Conservation (phyloP, 345 rosid genomes). For the Schrenkiella parvula region DNA sequence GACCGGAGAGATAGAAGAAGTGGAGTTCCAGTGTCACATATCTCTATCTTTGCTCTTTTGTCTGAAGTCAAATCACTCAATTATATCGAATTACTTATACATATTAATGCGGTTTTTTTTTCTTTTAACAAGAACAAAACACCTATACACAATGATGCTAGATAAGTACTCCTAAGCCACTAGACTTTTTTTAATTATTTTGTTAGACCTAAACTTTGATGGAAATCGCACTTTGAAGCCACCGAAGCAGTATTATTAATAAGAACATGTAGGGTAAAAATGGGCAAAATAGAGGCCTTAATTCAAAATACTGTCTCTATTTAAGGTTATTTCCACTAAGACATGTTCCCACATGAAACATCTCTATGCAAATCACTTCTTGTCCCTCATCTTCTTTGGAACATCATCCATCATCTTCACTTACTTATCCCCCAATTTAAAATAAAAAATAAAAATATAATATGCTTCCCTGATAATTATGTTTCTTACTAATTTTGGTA, state of each 20-base stretch:
- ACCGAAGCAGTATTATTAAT: conserved; percentile 15
- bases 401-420: conserved; percentile 23
- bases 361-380: conserved; percentile 29
- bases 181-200: neutral
- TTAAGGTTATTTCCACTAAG: conserved; percentile 31
- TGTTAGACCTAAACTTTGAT: neutral
- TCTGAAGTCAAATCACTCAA: conserved; percentile 31
- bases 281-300: conserved; percentile 10
- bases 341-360: conserved; percentile 36
- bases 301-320: conserved; percentile 25
- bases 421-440: neutral
- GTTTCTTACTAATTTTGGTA: neutral
- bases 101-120: neutral
- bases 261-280: conserved; percentile 18
- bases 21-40: conserved; percentile 19
- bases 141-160: neutral
- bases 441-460: neutral
- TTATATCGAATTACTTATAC: neutral
- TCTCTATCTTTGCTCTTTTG: conserved; percentile 24
- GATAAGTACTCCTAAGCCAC: neutral
- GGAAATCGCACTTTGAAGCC: conserved; percentile 13
- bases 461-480: neutral
- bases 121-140: neutral
- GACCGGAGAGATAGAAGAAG: conserved; percentile 21
- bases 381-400: conserved; percentile 25